Evolutionary conservation across 768 basidiomycete genomes (phyloP), one percentile per base, ranked within the genome.

Genomic region (Leucosporidium yakuticum): DNA sequence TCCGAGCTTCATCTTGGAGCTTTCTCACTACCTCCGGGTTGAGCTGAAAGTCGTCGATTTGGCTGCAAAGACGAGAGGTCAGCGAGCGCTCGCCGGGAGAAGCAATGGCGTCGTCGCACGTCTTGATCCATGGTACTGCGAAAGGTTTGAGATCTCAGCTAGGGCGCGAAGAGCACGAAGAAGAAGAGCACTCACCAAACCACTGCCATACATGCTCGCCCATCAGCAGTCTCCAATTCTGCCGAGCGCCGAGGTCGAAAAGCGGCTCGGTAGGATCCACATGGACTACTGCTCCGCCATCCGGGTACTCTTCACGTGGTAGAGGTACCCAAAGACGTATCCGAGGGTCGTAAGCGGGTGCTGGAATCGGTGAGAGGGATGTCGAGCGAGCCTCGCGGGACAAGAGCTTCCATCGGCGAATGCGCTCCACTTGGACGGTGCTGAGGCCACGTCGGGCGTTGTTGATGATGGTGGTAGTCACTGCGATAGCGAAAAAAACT

Each of bases 361-460:
- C 14, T 15, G 60, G 5, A 3, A 21, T 23, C 11, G 50, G 9
- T 9, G 63, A 31, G 21, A 12, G 47, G 29, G 58, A 15, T 20
- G 19, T 50, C 34, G 32, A 20, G 2, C 17, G 15, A 36, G 9
- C 11, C 25, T 34, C 9, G 50, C 19, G 4, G 21, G n/a, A 17
- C 27, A 53, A 48, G 6, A 19, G 19, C 21, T 36, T 34, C 29
- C 51, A 65, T 14, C 55, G 64, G 0, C 62, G 64, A 1, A 44
- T 21, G 29, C 70, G 61, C 39, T 65, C 70, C 34, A 68, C 25
- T 51, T 72, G 70, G n/a, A 72, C 63, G 4, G 70, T 31, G 20
- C 67, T 63, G 0, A 54, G 0, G 5, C 67, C 70, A 1, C n/a
- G 27, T 9, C 62, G 47, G 4, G 63, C 50, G 34, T 69, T 65